A percentile compares a stretch with the other conserved stretches of the same genome.
These are phyloP conservation scores for Bauhinia variegata DNA, from an alignment of 306 rosid genomes.

Conservation along the genomic window DNA sequence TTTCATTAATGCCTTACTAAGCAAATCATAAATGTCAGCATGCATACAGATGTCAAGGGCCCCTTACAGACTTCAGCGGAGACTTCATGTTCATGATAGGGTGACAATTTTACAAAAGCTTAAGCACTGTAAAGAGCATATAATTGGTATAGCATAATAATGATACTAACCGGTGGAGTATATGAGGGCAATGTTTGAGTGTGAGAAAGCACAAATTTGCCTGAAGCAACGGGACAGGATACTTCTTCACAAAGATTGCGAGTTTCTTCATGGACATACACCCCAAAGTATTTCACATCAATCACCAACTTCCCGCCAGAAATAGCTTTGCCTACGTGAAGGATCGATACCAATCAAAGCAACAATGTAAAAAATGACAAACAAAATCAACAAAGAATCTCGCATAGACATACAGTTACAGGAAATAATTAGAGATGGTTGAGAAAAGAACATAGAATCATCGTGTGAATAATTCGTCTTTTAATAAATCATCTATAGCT, in stretches of 20 bases:
- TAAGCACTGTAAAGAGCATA: slow-evolving; percentile 21
- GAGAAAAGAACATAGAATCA: neutral
- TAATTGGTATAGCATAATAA: slow-evolving; percentile 1
- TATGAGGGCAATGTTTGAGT: slow-evolving; percentile 65
- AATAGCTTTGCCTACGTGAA: slow-evolving; percentile 54
- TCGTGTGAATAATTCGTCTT: neutral
- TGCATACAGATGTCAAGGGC: neutral
- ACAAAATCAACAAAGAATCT: slow-evolving; percentile 23
- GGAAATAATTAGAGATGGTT: slow-evolving; percentile 11
- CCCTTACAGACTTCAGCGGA: slow-evolving; percentile 19
- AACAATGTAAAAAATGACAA: slow-evolving; percentile 1
- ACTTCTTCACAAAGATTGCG: slow-evolving; percentile 58
- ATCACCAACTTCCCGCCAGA: slow-evolving; percentile 65
- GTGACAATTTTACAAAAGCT: slow-evolving; percentile 10
- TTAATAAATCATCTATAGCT: slow-evolving; percentile 5
- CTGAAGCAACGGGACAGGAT: slow-evolving; percentile 61
- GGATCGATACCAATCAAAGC: slow-evolving; percentile 5
- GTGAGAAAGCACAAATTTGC: slow-evolving; percentile 74
- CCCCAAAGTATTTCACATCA: slow-evolving; percentile 68
- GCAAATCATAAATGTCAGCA: slow-evolving; percentile 15
- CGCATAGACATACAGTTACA: slow-evolving; percentile 14
- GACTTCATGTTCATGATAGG: slow-evolving; percentile 15
- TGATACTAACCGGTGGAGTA: slow-evolving; percentile 83
- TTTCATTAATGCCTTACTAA: slow-evolving; percentile 21
- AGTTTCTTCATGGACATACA: slow-evolving; percentile 70